These are phyloP conservation scores for Leishmania lainsoni DNA, from an alignment of 208 protist genomes.

Conservation along the genomic window DNA sequence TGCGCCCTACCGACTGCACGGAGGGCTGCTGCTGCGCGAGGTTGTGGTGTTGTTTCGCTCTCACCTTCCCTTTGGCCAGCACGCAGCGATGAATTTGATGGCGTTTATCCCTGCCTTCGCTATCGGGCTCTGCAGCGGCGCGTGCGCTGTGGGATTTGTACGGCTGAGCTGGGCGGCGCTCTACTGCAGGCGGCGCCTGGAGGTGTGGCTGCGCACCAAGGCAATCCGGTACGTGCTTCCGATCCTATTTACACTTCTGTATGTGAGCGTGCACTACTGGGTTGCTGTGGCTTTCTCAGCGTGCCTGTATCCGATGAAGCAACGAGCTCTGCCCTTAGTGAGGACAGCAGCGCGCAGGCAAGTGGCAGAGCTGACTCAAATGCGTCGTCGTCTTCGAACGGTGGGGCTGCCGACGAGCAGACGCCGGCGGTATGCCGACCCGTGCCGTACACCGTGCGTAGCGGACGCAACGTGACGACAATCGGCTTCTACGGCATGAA, in stretches of 20 bases:
- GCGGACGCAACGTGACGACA: conserved; percentile 40
- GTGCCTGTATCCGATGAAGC: neutral
- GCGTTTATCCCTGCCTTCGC: conserved; percentile 44
- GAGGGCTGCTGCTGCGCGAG: conserved; percentile 38
- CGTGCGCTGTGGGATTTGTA: conserved; percentile 42
- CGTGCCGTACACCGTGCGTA: conserved; percentile 40
- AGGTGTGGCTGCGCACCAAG: conserved; percentile 39
- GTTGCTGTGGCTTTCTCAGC: conserved; percentile 31
- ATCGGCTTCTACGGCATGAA: conserved; percentile 61
- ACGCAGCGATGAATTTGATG: conserved; percentile 51
- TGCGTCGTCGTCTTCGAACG: neutral
- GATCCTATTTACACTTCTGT: conserved; percentile 47
- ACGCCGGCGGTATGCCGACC: conserved; percentile 31
- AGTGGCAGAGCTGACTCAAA: neutral
- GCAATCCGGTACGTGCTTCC: conserved; percentile 40
- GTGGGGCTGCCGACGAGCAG: neutral
- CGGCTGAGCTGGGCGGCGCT: conserved; percentile 46
- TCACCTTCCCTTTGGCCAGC: conserved; percentile 39
- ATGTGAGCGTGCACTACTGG: conserved; percentile 45
- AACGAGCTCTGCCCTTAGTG: too few relatives aligned
- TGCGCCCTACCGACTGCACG: conserved; percentile 28
- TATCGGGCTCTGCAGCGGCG: conserved; percentile 43
- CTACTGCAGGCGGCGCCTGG: conserved; percentile 40
- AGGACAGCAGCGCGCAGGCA: neutral
- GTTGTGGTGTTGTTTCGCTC: conserved; percentile 42